These are phyloP conservation scores for Ustilago loliicola DNA, from an alignment of 1,284 basidiomycete species.

Conservation along the genomic window DNA sequence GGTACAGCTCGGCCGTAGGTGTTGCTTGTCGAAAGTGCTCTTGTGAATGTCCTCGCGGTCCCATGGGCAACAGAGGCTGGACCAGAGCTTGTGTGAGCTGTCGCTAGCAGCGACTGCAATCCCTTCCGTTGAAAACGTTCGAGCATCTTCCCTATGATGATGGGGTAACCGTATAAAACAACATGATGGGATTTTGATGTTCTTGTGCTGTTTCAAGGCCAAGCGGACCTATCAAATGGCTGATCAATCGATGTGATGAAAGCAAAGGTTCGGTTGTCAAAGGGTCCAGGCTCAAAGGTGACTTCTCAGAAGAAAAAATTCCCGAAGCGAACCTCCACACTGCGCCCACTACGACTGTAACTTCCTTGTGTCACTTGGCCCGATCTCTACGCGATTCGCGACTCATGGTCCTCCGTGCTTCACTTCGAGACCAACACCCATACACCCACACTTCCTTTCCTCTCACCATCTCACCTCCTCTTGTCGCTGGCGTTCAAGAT, in stretches of 20 bases:
- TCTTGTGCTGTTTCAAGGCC: too few species aligned
- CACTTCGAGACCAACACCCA: not conserved
- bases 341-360: too few species aligned
- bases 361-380: too few species aligned
- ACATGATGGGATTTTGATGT: too few species aligned
- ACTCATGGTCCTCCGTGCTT: not conserved
- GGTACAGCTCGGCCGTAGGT: not conserved
- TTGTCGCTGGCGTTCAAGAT: conserved; percentile 8
- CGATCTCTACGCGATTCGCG: not conserved
- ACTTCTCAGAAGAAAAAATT: not conserved
- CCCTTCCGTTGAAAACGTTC: conserved; percentile 10
- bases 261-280: not conserved
- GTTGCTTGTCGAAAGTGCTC: not conserved
- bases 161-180: too few species aligned
- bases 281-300: conserved; percentile 6
- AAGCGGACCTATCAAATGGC: not conserved
- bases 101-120: conserved; percentile 12
- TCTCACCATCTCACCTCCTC: not conserved
- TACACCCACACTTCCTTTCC: not conserved
- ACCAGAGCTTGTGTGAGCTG: conserved; percentile 1
- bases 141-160: conserved; percentile 17
- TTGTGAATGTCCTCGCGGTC: not conserved
- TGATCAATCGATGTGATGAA: conserved; percentile 3
- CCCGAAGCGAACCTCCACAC: not conserved
- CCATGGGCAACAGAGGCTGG: not conserved